phyloP scores from a whole-genome alignment of 2,329 filamentous ascomycete genomes.

The Colletotrichum spinosum region DNA sequence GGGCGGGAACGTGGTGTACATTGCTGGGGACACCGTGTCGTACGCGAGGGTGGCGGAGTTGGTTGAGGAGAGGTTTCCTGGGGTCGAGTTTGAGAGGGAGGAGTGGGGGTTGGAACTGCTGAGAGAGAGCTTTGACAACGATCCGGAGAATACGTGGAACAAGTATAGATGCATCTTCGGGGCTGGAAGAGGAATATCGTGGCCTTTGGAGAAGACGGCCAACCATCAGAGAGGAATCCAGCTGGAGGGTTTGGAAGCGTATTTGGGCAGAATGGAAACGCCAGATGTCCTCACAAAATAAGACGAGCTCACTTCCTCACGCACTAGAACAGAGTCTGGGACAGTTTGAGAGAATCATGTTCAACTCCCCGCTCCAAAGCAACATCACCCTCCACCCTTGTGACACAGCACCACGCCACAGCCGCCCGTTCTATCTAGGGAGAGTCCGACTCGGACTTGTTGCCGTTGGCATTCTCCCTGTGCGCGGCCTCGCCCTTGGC shows the following conservation, averaged over 20 bases:
- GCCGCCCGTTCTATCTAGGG: not conserved
- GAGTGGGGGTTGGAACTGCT: conserved; percentile 61
- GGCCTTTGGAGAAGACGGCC: conserved; percentile 65
- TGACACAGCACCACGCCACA: too few species aligned
- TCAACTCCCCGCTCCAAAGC: too few species aligned
- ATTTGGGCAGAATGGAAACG: conserved; percentile 40
- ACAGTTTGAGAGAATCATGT: too few species aligned
- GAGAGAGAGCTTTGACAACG: conserved; percentile 55
- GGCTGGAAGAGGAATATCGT: conserved; percentile 67
- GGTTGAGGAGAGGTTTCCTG: conserved; percentile 56
- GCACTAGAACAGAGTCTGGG: too few species aligned
- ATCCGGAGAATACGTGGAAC: conserved; percentile 61
- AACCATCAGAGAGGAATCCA: conserved; percentile 62
- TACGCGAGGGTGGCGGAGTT: conserved; percentile 66
- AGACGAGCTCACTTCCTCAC: not conserved
- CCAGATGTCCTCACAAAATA: not conserved
- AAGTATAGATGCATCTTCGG: conserved; percentile 74
- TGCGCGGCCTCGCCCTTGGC: conserved; percentile 27
- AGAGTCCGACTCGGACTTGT: conserved; percentile 20
- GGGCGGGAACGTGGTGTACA: conserved; percentile 59
- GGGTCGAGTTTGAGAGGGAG: conserved; percentile 57
- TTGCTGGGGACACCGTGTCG: conserved; percentile 71
- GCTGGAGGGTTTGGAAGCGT: conserved; percentile 56
- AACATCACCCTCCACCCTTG: too few species aligned
- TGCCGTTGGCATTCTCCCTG: conserved; percentile 20